Conservation (phyloP, 2,329 filamentous ascomycete species). For the Coniochaeta prunicola region DNA sequence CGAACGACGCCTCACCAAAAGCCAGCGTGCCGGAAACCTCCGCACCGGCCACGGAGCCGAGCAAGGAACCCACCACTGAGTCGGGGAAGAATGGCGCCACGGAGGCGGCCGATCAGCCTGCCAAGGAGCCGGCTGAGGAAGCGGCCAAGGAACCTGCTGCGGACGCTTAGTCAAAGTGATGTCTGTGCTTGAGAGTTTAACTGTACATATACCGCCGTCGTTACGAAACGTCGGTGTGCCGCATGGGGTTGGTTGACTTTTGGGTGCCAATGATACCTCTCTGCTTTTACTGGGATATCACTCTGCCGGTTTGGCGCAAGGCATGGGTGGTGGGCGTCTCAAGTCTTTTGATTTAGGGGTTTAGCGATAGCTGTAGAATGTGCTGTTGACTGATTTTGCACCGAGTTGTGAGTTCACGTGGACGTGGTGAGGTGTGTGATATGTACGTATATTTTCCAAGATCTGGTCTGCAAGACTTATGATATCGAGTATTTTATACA, state of each 20-base stretch:
- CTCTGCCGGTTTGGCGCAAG: neutral
- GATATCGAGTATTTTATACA: no score
- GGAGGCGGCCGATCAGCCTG: neutral
- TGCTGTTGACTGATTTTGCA: no score
- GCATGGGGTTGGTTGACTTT: neutral
- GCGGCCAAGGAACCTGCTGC: neutral
- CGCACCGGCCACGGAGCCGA: neutral
- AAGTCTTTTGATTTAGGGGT: neutral
- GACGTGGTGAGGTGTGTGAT: no score
- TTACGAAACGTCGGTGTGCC: neutral
- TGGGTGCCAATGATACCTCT: slow-evolving; percentile 1
- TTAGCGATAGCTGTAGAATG: neutral
- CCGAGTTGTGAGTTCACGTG: no score
- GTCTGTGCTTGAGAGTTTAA: neutral
- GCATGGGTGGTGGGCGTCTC: neutral
- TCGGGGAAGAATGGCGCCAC: neutral
- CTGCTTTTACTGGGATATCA: neutral
- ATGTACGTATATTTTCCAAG: no score
- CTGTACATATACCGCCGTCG: neutral
- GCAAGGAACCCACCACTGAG: neutral
- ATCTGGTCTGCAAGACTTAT: no score
- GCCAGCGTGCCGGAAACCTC: neutral
- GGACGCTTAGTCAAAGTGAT: neutral
- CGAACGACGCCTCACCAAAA: neutral
- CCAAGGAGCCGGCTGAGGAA: neutral